Evolutionary conservation across 257 asterid species (phyloP), one percentile per base, ranked within the genome.

Genomic region (Gentiana straminea): DNA sequence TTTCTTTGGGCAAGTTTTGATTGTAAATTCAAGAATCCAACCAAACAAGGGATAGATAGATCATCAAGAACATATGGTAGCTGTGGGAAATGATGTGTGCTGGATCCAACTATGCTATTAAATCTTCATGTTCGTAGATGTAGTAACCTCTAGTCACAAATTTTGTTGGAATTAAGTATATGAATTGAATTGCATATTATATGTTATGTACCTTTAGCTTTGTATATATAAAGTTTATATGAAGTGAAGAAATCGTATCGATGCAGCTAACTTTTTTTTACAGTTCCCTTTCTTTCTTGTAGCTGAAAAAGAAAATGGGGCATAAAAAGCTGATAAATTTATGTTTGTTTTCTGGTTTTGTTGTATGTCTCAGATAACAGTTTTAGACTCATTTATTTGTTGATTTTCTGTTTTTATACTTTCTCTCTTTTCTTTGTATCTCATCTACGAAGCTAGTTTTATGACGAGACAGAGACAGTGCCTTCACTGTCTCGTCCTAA

Each of bases 181-280:
- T 44, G 48, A 34, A 24, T 0, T 24, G 24, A 24, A 24, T 41
- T 41, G 46, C 9, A 41, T 4, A 41, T 24, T 24, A 24, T 24
- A 24, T 24, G 24, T 5, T 46, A 36, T 33, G 32, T 63, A 49
- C 52, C 57, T 52, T 58, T 59, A 24, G 57, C 61, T 13, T 24
- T 66, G 61, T 59, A 59, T 33, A 54, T 33, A 54, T 53, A 59
- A 51, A 50, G 15, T 47, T 39, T 66, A 36, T 33, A 53, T 24
- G 24, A 24, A 24, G 24, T 24, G 24, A 60, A 46, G 47, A 51
- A 35, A 48, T 34, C 8, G 53, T 62, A 44, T 8, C 54, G 35
- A 62, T 44, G 66, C 47, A 9, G 66, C 59, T 4, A 3, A 41
- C 9, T 10, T 5, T 41, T 41, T 10, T 32, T 9, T 43, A 35